These are phyloP conservation scores for Astragalus glycyphyllos DNA, from an alignment of 306 rosid species.

Conservation along the genomic window DNA sequence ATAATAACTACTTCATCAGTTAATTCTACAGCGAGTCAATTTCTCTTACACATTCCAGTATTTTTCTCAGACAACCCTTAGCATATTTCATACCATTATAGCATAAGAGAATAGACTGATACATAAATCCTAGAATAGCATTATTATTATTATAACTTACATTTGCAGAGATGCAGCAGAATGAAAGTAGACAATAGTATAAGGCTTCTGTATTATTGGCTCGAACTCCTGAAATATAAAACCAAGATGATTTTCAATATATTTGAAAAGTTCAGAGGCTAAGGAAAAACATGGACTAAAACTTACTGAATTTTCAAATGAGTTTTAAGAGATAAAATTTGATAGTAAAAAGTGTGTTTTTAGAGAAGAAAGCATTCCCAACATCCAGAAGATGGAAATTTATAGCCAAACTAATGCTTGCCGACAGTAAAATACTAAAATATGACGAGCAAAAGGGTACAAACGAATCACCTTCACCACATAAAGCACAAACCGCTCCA, in stretches of 20 bases:
- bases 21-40: slow-evolving; percentile 18
- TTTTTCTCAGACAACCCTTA: slow-evolving; percentile 11
- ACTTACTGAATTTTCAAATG: slow-evolving; percentile 5
- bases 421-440: slow-evolving; percentile 26
- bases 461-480: slow-evolving; percentile 77
- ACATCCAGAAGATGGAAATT: slow-evolving; percentile 33
- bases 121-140: slow-evolving; percentile 37
- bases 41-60: slow-evolving; percentile 1
- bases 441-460: slow-evolving; percentile 36
- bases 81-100: slow-evolving; percentile 7
- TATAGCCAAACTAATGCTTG: slow-evolving; percentile 26
- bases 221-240: slow-evolving; percentile 84
- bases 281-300: slow-evolving; percentile 1
- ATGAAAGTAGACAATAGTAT: slow-evolving; percentile 89
- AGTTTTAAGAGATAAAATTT: slow-evolving; percentile 10
- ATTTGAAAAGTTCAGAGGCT: slow-evolving; percentile 24
- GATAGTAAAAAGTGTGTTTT: not conserved
- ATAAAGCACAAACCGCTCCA: slow-evolving; percentile 86
- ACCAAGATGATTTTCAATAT: slow-evolving; percentile 30
- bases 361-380: slow-evolving; percentile 13
- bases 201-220: slow-evolving; percentile 94
- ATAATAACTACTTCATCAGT: slow-evolving; percentile 23
- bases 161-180: slow-evolving; percentile 95
- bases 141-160: slow-evolving; percentile 62
- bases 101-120: slow-evolving; percentile 21